A percentile compares a stretch with the other conserved stretches of the same genome.
Conservation (phyloP, 768 basidiomycete species). For the Tubosaeta sp. region DNA sequence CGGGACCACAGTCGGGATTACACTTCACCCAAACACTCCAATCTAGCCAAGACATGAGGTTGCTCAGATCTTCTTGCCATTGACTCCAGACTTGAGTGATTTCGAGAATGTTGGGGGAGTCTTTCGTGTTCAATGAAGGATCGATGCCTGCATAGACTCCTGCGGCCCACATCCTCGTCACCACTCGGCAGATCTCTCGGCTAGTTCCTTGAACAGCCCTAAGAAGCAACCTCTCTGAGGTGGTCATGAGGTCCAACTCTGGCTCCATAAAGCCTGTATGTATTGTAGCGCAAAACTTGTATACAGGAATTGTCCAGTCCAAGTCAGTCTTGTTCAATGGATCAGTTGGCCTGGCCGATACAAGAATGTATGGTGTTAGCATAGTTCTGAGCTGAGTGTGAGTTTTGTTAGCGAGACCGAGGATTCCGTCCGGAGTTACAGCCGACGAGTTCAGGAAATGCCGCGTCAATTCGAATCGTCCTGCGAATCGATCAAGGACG, state of each 20-base stretch:
- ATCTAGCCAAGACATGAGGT: constrained; percentile 20
- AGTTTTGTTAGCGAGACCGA: neutral
- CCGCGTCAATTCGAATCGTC: neutral
- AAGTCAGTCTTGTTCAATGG: neutral
- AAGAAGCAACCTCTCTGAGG: neutral
- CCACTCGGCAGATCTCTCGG: neutral
- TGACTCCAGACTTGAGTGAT: neutral
- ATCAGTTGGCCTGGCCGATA: neutral
- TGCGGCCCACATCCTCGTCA: neutral
- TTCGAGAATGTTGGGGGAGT: neutral
- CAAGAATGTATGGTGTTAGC: neutral
- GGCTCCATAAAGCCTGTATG: neutral
- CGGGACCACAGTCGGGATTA: constrained; percentile 10
- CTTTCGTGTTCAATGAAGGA: neutral
- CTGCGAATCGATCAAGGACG: neutral
- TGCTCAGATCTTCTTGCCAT: constrained; percentile 7
- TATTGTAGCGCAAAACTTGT: neutral
- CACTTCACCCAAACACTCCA: constrained; percentile 24
- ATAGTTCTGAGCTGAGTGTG: neutral
- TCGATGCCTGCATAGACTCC: neutral
- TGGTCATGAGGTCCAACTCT: neutral
- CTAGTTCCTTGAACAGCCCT: neutral
- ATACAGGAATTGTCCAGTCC: neutral
- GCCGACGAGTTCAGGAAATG: neutral
- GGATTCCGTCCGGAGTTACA: neutral